phyloP scores from a whole-genome alignment of 2,329 filamentous ascomycete genomes.

The Verticillium longisporum region DNA sequence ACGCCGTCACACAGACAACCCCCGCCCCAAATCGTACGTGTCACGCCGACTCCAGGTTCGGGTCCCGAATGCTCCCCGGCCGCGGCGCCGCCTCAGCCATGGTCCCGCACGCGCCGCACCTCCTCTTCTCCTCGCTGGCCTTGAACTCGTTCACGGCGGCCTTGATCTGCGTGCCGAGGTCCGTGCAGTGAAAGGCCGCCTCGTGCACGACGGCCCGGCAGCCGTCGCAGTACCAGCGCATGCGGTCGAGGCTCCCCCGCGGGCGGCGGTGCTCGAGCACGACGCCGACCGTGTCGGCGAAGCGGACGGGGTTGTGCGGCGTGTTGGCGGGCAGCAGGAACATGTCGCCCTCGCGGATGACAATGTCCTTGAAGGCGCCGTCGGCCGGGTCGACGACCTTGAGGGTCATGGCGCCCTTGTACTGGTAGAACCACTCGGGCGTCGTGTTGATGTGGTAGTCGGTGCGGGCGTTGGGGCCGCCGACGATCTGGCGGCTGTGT shows the following conservation, averaged over 20 bases:
- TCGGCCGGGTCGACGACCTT: conserved; percentile 66
- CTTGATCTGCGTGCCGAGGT: conserved; percentile 93
- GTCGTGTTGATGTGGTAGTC: conserved; percentile 99
- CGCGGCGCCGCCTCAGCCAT: conserved; percentile 66
- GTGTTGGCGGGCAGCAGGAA: conserved; percentile 89
- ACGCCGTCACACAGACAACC: no score
- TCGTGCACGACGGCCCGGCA: conserved; percentile 67
- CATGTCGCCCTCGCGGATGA: conserved; percentile 89
- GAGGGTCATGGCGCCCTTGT: conserved; percentile 87
- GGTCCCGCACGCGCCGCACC: conserved; percentile 68
- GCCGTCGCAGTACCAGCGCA: conserved; percentile 81
- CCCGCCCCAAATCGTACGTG: no score
- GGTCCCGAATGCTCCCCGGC: conserved; percentile 51
- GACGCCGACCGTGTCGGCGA: conserved; percentile 87
- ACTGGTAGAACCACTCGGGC: conserved; percentile 97
- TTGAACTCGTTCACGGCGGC: conserved; percentile 79
- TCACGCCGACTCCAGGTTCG: conserved; percentile 38
- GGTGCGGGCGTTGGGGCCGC: conserved; percentile 89
- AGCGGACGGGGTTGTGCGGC: conserved; percentile 93
- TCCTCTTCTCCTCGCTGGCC: conserved; percentile 58
- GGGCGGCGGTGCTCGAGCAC: conserved; percentile 84
- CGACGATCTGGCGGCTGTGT: conserved; percentile 60
- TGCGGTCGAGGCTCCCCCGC: conserved; percentile 60
- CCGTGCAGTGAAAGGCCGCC: conserved; percentile 77
- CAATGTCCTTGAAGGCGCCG: conserved; percentile 66